phyloP scores from a whole-genome alignment of 352 stramenopile genomes.

The Pseudoperonospora humuli region DNA sequence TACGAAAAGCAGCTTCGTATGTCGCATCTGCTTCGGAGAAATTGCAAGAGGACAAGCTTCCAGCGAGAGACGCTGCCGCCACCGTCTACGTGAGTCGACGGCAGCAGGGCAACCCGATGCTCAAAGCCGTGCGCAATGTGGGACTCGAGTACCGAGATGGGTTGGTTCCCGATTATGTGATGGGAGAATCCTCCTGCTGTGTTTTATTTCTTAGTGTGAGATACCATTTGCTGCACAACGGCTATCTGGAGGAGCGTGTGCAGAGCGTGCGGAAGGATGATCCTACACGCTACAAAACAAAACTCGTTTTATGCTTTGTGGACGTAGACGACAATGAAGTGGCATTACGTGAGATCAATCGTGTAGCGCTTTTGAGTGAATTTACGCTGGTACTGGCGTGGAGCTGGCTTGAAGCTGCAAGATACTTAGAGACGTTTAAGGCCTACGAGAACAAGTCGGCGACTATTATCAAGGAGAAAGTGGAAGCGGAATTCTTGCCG shows the following conservation, averaged over 20 bases:
- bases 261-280: slow-evolving; percentile 81
- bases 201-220: slow-evolving; percentile 88
- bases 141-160: slow-evolving; percentile 84
- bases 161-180: slow-evolving; percentile 93
- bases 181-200: slow-evolving; percentile 75
- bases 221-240: slow-evolving; percentile 83
- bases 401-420: slow-evolving; percentile 89
- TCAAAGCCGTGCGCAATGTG: slow-evolving; percentile 91
- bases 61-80: slow-evolving; percentile 36
- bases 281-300: slow-evolving; percentile 66
- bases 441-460: slow-evolving; percentile 93
- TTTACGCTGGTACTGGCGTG: slow-evolving; percentile 92
- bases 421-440: slow-evolving; percentile 96
- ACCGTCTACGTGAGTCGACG: slow-evolving; percentile 70
- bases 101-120: slow-evolving; percentile 91
- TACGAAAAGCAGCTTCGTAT: slow-evolving; percentile 55
- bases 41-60: slow-evolving; percentile 3
- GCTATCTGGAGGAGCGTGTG: slow-evolving; percentile 90
- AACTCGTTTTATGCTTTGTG: slow-evolving; percentile 92
- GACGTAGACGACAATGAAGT: slow-evolving; percentile 94
- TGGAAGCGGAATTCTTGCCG: slow-evolving; percentile 85
- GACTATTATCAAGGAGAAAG: slow-evolving; percentile 90
- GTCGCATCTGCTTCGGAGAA: slow-evolving; percentile 14
- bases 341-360: slow-evolving; percentile 90
- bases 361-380: slow-evolving; percentile 83